Evolutionary conservation across 495 filamentous ascomycete species (phyloP), one percentile per base, ranked within the genome.

Genomic region (Penicilliopsis zonata): DNA sequence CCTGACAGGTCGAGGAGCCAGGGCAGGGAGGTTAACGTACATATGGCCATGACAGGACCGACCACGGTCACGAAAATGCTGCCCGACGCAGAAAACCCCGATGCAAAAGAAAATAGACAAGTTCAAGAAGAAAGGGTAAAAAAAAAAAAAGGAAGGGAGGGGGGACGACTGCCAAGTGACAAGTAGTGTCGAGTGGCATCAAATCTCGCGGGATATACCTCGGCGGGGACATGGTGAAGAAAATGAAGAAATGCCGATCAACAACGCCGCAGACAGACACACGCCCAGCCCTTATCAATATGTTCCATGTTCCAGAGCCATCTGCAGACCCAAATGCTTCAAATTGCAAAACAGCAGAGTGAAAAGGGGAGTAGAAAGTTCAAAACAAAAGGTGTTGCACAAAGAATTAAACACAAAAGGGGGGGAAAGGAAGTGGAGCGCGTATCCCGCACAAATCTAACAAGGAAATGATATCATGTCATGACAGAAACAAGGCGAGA

Each of bases 21-120:
- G 65, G 64, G 52, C 55, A 68, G 63, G 65, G 61, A 67, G 58
- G 55, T 63, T 84, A 85, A 84, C 80, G 76, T 86, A 86, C 81
- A 86, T 78, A 65, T 70, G 61, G 65, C 63, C 69, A 64, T 57
- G 69, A 67, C 59, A 63, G 76, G 71, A 70, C 72, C 70, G 72
- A 74, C 69, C 37, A 43, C 32, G 40, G 72, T 74, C 69, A 68
- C 53, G 49, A 57, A 55, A 47, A 50, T 48, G 52, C 45, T 55
- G 50, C 48, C 46, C 47, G 42, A 38, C 48, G 49, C 57, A 59
- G 30, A 43, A 43, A 49, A 46, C 43, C 47, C 50, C 44, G 43
- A 52, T 61, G 50, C 48, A 52, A 55, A 43, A 44, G 36, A 29
- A 39, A 33, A 45, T 38, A 56, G 44, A 53, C 45, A 52, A 53